These are phyloP conservation scores for Penicillium paradoxum DNA, from an alignment of 495 filamentous ascomycete genomes.

Conservation along the genomic window DNA sequence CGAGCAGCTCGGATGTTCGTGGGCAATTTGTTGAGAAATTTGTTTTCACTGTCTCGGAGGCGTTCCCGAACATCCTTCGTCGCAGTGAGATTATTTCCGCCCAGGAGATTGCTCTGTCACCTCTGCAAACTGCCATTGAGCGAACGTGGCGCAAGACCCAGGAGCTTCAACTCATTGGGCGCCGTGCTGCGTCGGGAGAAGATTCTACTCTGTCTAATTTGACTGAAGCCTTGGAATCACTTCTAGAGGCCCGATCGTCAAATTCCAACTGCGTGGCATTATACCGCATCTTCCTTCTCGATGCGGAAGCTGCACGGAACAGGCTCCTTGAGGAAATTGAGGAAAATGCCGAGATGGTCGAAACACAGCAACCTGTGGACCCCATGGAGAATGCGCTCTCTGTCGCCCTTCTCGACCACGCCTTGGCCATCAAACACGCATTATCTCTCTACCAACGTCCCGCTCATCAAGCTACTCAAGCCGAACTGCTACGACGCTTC, in stretches of 20 bases:
- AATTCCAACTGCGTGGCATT: slow-evolving; percentile 64
- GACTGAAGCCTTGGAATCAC: slow-evolving; percentile 66
- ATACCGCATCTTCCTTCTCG: slow-evolving; percentile 69
- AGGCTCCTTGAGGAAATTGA: slow-evolving; percentile 43
- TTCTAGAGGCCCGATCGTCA: slow-evolving; percentile 59
- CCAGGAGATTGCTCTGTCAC: slow-evolving; percentile 61
- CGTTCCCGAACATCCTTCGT: slow-evolving; percentile 87
- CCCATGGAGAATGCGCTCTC: slow-evolving; percentile 78
- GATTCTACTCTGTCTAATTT: slow-evolving; percentile 58
- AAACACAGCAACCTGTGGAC: slow-evolving; percentile 43
- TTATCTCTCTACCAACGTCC: slow-evolving; percentile 60
- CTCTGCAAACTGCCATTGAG: slow-evolving; percentile 84
- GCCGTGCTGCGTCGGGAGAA: slow-evolving; percentile 69
- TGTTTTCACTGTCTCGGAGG: slow-evolving; percentile 75
- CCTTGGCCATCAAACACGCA: slow-evolving; percentile 77
- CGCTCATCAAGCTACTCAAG: slow-evolving; percentile 55
- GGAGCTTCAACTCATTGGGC: slow-evolving; percentile 72
- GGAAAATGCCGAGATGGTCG: slow-evolving; percentile 44
- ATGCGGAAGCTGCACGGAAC: slow-evolving; percentile 38
- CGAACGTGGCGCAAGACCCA: slow-evolving; percentile 86
- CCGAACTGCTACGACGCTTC: slow-evolving; percentile 47
- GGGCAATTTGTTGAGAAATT: slow-evolving; percentile 81
- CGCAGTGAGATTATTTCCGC: slow-evolving; percentile 75
- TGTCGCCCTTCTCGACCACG: slow-evolving; percentile 84
- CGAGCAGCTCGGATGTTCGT: slow-evolving; percentile 56